These are phyloP conservation scores for Nannochloropsis granulata DNA, from an alignment of 108 stramenopile species.

Conservation along the genomic window DNA sequence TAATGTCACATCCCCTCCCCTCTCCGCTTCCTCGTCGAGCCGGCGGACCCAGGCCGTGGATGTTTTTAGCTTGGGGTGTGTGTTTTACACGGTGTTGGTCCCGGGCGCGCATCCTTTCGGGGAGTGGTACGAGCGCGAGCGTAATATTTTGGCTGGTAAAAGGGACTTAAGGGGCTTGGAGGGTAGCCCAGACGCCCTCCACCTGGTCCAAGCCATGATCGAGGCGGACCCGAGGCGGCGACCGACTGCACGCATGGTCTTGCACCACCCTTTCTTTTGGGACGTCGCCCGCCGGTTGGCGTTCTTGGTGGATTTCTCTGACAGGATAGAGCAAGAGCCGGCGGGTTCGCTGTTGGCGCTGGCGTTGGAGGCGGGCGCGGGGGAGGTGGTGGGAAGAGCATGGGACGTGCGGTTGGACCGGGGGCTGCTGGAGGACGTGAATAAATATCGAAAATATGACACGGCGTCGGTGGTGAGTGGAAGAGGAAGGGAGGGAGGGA, in stretches of 20 bases:
- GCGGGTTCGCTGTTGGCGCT: constrained; percentile 24
- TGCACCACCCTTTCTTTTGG: constrained; percentile 89
- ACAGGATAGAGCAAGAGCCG: constrained; percentile 54
- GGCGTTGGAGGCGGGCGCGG: constrained; percentile 59
- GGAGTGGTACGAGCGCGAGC: constrained; percentile 86
- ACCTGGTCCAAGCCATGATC: constrained; percentile 68
- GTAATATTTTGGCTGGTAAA: constrained; percentile 77
- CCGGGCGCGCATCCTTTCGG: constrained; percentile 86
- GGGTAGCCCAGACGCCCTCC: constrained; percentile 48
- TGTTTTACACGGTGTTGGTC: constrained; percentile 68
- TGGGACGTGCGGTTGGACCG: constrained; percentile 67
- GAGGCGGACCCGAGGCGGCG: constrained; percentile 51
- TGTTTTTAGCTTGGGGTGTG: constrained; percentile 88
- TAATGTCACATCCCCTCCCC: not conserved
- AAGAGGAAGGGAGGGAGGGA: too few species aligned
- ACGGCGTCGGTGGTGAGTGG: constrained; percentile 46
- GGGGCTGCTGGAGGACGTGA: constrained; percentile 54
- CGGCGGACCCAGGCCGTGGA: constrained; percentile 60
- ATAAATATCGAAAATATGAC: constrained; percentile 73
- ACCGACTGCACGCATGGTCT: constrained; percentile 69
- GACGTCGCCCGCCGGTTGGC: constrained; percentile 46
- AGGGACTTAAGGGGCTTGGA: constrained; percentile 38
- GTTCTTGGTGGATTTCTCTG: constrained; percentile 76
- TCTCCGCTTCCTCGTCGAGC: not conserved
- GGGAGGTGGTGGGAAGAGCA: constrained; percentile 56